These are phyloP conservation scores for Trametes pubescens DNA, from an alignment of 1,284 basidiomycete genomes.

Conservation along the genomic window DNA sequence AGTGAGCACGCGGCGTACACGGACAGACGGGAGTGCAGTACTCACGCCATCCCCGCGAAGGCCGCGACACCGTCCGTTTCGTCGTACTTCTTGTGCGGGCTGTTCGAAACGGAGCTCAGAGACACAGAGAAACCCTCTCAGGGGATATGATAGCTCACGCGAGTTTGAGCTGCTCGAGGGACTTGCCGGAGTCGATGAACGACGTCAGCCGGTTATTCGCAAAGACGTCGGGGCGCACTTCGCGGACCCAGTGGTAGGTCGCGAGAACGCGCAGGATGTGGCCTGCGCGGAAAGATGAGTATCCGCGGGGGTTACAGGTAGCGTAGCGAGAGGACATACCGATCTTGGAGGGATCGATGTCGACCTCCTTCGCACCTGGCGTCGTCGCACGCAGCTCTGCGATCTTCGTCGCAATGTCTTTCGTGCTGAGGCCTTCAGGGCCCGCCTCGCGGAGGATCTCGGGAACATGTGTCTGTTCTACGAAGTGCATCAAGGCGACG, in stretches of 20 bases:
- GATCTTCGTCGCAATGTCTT: constrained; percentile 52
- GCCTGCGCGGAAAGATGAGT: constrained; percentile 45
- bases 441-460: constrained; percentile 73
- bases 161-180: constrained; percentile 45
- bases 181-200: constrained; percentile 69
- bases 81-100: constrained; percentile 30
- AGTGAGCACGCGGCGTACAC: no score
- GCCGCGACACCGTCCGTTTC: constrained; percentile 30
- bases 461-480: constrained; percentile 70
- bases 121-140: no score
- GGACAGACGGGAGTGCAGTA: neutral
- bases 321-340: constrained; percentile 4
- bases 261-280: constrained; percentile 74
- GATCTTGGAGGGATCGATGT: constrained; percentile 26
- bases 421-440: constrained; percentile 62
- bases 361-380: constrained; percentile 10
- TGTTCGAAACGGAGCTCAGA: no score
- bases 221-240: constrained; percentile 71
- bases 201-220: constrained; percentile 71
- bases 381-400: constrained; percentile 19
- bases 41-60: constrained; percentile 20
- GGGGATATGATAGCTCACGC: no score
- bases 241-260: constrained; percentile 73
- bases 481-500: constrained; percentile 69
- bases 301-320: neutral